Base-by-base conservation (phyloP, 2,329 filamentous ascomycete genomes). In the Neonectria ditissima region DNA sequence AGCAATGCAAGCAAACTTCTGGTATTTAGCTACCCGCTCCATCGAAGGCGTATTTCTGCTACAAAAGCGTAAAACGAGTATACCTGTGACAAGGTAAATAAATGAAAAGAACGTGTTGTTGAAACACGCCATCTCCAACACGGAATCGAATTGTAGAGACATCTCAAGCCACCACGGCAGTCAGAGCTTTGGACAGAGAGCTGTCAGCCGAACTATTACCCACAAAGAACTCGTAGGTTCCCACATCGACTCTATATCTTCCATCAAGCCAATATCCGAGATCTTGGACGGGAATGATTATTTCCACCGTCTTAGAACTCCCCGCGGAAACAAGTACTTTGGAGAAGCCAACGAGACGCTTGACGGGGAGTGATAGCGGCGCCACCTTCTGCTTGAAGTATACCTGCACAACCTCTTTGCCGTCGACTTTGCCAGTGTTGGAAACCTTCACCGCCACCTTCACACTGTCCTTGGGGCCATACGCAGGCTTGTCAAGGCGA, bases 351-450 rank as follows among this genome's bases (percentile, higher is more conserved):
- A 43, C n/a, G n/a, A 43, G 39, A 20, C 39, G 39, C 39, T 43
- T 43, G 39, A 43, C 39, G 18, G 39, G 39, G 5, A 43, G 39
- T 43, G 39, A 43, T 2, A 43, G 39, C n/a, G 39, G 39, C 39
- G 39, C 39, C 5, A 43, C 39, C 39, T 43, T 43, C n/a, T 43
- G 39, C n/a, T n/a, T 43, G 28, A 48, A 26, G 45, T 53, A 53
- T 14, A 53, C n/a, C 18, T 53, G 50, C 28, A 41, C 47, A 14
- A 43, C 44, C 11, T 43, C 41, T 24, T 43, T 14, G 8, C 56
- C 56, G 8, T 22, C 26, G 9, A 24, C 18, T 9, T 16, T 16
- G n/a, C 56, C 56, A 45, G 56, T 59, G 39, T 59, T 59, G 3
- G 18, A 28, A n/a, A 59, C 34, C 11, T 52, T 28, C 4, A 53